phyloP scores from a whole-genome alignment of 2,329 filamentous ascomycete species.

The Fusarium cyanostomum region DNA sequence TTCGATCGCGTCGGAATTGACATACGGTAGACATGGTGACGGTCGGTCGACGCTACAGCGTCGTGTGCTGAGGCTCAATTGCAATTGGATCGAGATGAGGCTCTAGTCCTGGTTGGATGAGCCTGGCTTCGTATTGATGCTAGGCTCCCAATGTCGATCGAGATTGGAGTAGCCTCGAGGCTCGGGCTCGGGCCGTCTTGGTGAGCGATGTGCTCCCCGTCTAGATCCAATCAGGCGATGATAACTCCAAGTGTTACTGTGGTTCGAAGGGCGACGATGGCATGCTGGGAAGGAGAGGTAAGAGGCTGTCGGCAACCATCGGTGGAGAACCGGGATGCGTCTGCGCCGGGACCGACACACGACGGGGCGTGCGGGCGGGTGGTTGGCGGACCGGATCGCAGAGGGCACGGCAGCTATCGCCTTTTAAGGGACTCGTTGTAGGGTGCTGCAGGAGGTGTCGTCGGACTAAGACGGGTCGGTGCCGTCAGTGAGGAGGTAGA shows the following conservation, averaged over 20 bases:
- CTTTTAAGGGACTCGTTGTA: constrained; percentile 14
- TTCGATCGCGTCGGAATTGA: constrained; percentile 4
- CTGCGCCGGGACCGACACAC: constrained; percentile 38
- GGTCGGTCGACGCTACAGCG: constrained; percentile 6
- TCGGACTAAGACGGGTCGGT: constrained; percentile 21
- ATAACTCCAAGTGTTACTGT: constrained; percentile 24
- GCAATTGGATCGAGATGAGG: constrained; percentile 34
- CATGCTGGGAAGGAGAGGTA: constrained; percentile 35
- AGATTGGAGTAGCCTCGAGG: constrained; percentile 3
- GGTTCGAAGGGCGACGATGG: constrained; percentile 23
- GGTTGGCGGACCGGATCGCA: constrained; percentile 20
- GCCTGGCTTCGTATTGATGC: constrained; percentile 22
- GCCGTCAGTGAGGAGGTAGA: constrained; percentile 30
- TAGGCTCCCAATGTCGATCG: constrained; percentile 34
- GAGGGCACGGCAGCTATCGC: constrained; percentile 21
- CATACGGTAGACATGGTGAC: constrained; percentile 47
- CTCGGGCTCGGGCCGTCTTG: background rate
- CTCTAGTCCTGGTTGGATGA: constrained; percentile 30
- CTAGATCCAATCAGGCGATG: constrained; percentile 9
- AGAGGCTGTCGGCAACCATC: constrained; percentile 40
- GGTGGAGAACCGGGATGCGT: constrained; percentile 30
- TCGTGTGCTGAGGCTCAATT: constrained; percentile 26
- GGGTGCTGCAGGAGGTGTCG: constrained; percentile 12
- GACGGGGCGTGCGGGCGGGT: constrained; percentile 24
- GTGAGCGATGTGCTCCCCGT: background rate